Evolutionary conservation across 148 eudicot genomes (phyloP).

Genomic region (Diospyros lotus): DNA sequence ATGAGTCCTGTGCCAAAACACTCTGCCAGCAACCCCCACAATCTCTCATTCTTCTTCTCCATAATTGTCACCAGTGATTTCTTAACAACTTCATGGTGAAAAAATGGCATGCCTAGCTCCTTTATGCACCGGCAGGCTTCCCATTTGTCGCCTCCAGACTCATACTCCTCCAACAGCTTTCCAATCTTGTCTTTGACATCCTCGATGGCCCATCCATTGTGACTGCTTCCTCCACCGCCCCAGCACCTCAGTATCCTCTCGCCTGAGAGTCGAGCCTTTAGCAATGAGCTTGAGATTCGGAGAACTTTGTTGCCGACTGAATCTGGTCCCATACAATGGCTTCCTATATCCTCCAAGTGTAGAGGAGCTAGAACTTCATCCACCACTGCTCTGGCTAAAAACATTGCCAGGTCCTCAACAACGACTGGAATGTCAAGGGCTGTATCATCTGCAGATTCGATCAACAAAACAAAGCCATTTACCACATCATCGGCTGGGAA

Average conservation of each 20-base stretch:
- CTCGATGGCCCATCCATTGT: slow-evolving; percentile 43
- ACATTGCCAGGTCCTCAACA: slow-evolving; percentile 51
- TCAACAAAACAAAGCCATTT: slow-evolving; percentile 41
- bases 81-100: slow-evolving; percentile 62
- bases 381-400: slow-evolving; percentile 47
- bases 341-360: slow-evolving; percentile 43
- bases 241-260: slow-evolving; percentile 61
- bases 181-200: slow-evolving; percentile 50
- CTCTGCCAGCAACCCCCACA: slow-evolving; percentile 44
- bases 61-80: slow-evolving; percentile 39
- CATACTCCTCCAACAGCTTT: slow-evolving; percentile 52
- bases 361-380: slow-evolving; percentile 57
- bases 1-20: slow-evolving; percentile 42
- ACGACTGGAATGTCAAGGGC: slow-evolving; percentile 54
- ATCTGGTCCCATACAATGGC: slow-evolving; percentile 23
- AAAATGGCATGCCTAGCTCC: slow-evolving; percentile 53
- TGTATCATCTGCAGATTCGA: slow-evolving; percentile 56
- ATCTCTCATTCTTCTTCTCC: slow-evolving; percentile 46
- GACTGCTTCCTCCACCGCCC: slow-evolving; percentile 52
- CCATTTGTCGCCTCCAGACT: slow-evolving; percentile 50
- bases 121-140: slow-evolving; percentile 58
- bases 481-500: slow-evolving; percentile 43
- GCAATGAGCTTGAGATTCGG: slow-evolving; percentile 42
- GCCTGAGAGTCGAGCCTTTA: slow-evolving; percentile 48
- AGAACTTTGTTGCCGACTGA: slow-evolving; percentile 37